Evolutionary conservation across 805 yeast genomes (phyloP), one percentile per base, ranked within the genome.

Genomic region (Nakazawaea ambrosiae): DNA sequence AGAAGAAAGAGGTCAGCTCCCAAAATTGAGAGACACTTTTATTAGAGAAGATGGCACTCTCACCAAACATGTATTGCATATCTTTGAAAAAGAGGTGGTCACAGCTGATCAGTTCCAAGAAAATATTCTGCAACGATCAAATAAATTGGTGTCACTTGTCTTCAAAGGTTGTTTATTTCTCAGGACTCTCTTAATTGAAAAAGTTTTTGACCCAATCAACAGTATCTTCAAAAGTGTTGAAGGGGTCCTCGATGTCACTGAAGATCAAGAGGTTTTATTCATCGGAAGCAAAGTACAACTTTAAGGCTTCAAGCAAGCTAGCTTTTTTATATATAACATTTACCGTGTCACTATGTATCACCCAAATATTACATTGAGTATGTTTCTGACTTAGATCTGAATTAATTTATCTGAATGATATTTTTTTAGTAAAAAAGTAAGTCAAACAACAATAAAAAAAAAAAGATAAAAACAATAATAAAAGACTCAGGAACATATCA

Each of bases 1-100:
- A 24, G 46, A 46, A 28, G 12, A n/a, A 14, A 7, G 6, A 7
- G 18, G n/a, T 7, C 18, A 14, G 16, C 6, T 26, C 10, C 14
- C 7, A 8, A 14, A 26, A 10, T 7, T 28, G 12, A 14, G 16
- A 17, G 16, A 16, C 7, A 6, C 5, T 5, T 14, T 6, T 17
- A 6, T 28, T 5, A 6, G 16, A 8, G 18, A 12, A 14, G 31
- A 28, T 12, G 31, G 31, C 7, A 28, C 12, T 6, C 20, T 28
- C 20, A n/a, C 5, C 4, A 16, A 37, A 36, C n/a, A 52, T 5
- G 43, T 55, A 11, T 46, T 52, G 17, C 58, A 56, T 27, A 36
- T 55, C 19, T 49, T 55, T 39, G 59, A 55, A 18, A 45, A 42
- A 11, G 50, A 50, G 31, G 26, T 45, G 15, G 45, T 52, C 19